Conservation (phyloP, 805 yeast genomes). For the Schwanniomyces vanrijiae region DNA sequence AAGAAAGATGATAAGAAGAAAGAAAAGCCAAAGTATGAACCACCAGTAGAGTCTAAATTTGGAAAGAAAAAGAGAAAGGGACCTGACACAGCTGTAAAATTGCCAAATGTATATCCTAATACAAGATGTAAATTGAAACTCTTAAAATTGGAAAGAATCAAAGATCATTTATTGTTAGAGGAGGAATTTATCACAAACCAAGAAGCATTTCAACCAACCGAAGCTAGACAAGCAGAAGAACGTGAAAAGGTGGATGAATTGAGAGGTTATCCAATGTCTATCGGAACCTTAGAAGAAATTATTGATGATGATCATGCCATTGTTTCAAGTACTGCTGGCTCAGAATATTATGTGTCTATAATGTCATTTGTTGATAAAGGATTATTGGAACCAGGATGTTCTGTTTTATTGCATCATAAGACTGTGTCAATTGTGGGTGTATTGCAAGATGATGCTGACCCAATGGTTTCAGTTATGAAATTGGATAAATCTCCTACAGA, state of each 20-base stretch:
- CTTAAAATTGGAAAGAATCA: slow-evolving; percentile 91
- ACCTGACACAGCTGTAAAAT: slow-evolving; percentile 78
- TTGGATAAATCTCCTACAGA: slow-evolving; percentile 97
- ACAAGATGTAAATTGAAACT: slow-evolving; percentile 92
- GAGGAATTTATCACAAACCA: slow-evolving; percentile 95
- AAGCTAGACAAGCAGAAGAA: slow-evolving; percentile 95
- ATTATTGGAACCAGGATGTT: slow-evolving; percentile 93
- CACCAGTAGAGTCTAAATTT: slow-evolving; percentile 93
- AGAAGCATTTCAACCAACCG: slow-evolving; percentile 93
- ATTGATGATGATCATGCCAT: slow-evolving; percentile 99
- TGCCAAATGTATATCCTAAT: slow-evolving; percentile 87
- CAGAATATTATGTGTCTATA: slow-evolving; percentile 95
- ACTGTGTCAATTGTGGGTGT: slow-evolving; percentile 97
- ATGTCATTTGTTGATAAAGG: slow-evolving; percentile 97
- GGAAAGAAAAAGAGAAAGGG: slow-evolving; percentile 94
- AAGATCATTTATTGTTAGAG: slow-evolving; percentile 91
- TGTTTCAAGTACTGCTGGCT: slow-evolving; percentile 93
- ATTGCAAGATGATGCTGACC: slow-evolving; percentile 96
- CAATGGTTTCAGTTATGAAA: slow-evolving; percentile 97
- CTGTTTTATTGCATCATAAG: slow-evolving; percentile 92
- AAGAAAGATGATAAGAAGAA: slow-evolving; percentile 64
- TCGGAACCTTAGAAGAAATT: slow-evolving; percentile 95
- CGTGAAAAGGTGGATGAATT: slow-evolving; percentile 92
- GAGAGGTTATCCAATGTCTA: slow-evolving; percentile 94
- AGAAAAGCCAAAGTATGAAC: slow-evolving; percentile 96